Conservation (phyloP, 176 grass and related monocot genomes). For the Elymus sibiricus region DNA sequence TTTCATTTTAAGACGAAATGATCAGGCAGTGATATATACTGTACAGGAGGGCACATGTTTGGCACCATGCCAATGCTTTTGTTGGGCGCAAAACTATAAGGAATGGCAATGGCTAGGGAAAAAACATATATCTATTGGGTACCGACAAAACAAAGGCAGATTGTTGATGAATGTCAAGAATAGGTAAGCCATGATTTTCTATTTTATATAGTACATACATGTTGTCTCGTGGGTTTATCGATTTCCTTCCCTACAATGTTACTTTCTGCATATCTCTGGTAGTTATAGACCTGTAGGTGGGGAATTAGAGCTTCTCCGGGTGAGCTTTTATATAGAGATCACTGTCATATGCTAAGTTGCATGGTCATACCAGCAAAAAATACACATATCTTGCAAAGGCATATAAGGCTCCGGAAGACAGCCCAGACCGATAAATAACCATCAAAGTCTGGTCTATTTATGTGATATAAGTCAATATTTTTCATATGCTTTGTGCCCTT, state of each 20-base stretch:
- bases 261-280: too few species aligned
- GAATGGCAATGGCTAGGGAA: conserved; percentile 32
- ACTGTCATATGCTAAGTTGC: neutral
- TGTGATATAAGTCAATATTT: neutral
- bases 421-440: neutral
- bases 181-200: too few species aligned
- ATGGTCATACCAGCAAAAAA: neutral
- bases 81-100: conserved; percentile 29
- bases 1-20: conserved; percentile 39
- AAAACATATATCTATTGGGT: conserved; percentile 32
- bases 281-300: too few species aligned
- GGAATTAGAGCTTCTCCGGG: too few species aligned
- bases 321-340: too few species aligned
- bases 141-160: conserved; percentile 24
- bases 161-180: too few species aligned
- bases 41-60: conserved; percentile 39
- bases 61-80: conserved; percentile 43
- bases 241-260: too few species aligned
- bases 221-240: too few species aligned
- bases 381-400: too few species aligned
- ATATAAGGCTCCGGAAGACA: neutral
- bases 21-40: conserved; percentile 27
- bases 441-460: neutral
- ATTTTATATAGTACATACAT: too few species aligned
- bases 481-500: neutral